Conservation (phyloP, 768 basidiomycete species). For the Kwoniella bestiolae region DNA sequence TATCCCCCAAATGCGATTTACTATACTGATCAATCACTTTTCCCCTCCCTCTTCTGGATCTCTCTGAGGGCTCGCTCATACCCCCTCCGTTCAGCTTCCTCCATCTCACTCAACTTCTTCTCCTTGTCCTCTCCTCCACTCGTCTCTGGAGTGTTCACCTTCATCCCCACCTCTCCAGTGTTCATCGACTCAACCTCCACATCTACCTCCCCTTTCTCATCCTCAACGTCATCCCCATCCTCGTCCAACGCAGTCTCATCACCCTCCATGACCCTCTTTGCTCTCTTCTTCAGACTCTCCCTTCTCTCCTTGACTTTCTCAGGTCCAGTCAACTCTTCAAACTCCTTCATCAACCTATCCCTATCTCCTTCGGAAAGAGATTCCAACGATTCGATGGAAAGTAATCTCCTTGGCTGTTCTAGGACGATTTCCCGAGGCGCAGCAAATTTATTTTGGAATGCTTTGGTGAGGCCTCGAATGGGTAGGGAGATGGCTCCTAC, state of each 20-base stretch:
- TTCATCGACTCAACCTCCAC: not conserved
- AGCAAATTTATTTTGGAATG: conserved; percentile 30
- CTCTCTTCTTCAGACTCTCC: conserved; percentile 20
- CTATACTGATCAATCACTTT: conserved; percentile 59
- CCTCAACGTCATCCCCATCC: conserved; percentile 3
- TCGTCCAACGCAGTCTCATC: conserved; percentile 26
- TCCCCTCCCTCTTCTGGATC: conserved; percentile 20
- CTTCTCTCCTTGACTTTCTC: conserved; percentile 22
- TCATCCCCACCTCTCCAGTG: not conserved
- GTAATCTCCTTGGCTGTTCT: conserved; percentile 33
- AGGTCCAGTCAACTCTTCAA: conserved; percentile 11
- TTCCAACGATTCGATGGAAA: conserved; percentile 9
- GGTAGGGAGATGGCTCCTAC: conserved; percentile 46
- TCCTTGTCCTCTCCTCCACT: too few relatives aligned
- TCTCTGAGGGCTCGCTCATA: conserved; percentile 44
- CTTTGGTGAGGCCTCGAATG: conserved; percentile 38
- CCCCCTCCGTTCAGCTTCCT: conserved; percentile 37
- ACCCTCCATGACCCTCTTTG: conserved; percentile 26
- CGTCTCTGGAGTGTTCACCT: not conserved
- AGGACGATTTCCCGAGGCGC: conserved; percentile 36
- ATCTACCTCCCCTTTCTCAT: conserved; percentile 12
- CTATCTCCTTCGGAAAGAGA: conserved; percentile 19
- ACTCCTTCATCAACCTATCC: conserved; percentile 13
- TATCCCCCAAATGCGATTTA: too few relatives aligned
- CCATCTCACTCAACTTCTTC: conserved; percentile 21